Conservation (phyloP, 805 yeast species). For the Torulaspora franciscae region DNA sequence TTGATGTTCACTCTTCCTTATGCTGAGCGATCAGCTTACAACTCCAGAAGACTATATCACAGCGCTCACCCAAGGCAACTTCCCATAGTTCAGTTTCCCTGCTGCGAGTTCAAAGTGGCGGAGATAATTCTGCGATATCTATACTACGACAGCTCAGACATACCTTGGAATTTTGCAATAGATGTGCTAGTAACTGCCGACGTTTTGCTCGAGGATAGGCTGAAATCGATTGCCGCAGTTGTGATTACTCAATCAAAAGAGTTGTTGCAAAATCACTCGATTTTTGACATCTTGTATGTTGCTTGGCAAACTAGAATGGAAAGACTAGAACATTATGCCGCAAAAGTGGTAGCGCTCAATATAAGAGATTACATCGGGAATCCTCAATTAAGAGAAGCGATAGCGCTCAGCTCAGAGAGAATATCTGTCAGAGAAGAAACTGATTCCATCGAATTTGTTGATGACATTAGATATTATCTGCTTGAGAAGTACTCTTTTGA, state of each 20-base stretch:
- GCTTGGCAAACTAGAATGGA: slow-evolving; percentile 67
- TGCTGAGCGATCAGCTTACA: slow-evolving; percentile 29
- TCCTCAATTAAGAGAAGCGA: slow-evolving; percentile 38
- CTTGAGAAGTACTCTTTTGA: slow-evolving; percentile 31
- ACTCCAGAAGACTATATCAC: slow-evolving; percentile 1
- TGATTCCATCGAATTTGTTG: slow-evolving; percentile 75
- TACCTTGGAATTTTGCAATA: slow-evolving; percentile 48
- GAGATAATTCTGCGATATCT: slow-evolving; percentile 51
- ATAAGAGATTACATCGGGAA: slow-evolving; percentile 38
- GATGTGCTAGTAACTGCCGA: slow-evolving; percentile 60
- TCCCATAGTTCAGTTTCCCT: slow-evolving; percentile 30
- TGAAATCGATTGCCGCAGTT: slow-evolving; percentile 59
- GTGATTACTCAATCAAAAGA: slow-evolving; percentile 34
- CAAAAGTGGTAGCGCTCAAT: slow-evolving; percentile 51
- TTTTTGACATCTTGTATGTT: slow-evolving; percentile 55
- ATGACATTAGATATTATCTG: slow-evolving; percentile 67
- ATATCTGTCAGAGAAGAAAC: slow-evolving; percentile 61
- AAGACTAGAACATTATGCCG: slow-evolving; percentile 58
- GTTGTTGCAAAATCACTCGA: slow-evolving; percentile 34
- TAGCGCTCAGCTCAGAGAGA: slow-evolving; percentile 49
- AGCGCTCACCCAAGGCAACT: slow-evolving; percentile 1
- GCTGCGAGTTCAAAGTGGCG: slow-evolving; percentile 36
- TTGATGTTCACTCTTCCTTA: slow-evolving; percentile 56
- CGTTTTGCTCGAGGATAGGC: slow-evolving; percentile 49
- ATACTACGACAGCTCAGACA: slow-evolving; percentile 54